Conservation (phyloP, 352 stramenopile genomes). For the Phytophthora citricola region DNA sequence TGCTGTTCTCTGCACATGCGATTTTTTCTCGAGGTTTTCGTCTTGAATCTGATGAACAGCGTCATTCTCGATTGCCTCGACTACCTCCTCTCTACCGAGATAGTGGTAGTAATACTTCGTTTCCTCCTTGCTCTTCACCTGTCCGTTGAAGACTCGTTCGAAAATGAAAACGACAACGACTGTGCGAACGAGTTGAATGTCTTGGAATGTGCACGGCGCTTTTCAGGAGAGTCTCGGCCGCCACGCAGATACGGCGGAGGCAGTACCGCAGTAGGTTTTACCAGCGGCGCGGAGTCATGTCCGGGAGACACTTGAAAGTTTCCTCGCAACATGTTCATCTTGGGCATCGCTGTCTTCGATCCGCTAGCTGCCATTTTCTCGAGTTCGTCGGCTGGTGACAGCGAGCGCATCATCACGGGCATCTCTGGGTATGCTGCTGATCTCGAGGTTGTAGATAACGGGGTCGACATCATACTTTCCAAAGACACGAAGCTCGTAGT, state of each 20-base stretch:
- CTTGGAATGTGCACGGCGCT: conserved; percentile 79
- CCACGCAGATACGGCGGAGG: conserved; percentile 76
- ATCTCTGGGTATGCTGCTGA: conserved; percentile 23
- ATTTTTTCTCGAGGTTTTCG: conserved; percentile 23
- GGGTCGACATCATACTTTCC: conserved; percentile 35
- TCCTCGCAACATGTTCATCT: conserved; percentile 70
- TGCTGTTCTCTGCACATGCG: conserved; percentile 15
- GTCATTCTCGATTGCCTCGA: conserved; percentile 12
- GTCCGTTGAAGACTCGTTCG: conserved; percentile 28
- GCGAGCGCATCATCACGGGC: conserved; percentile 38
- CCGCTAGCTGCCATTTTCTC: conserved; percentile 65
- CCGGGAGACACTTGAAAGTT: conserved; percentile 50
- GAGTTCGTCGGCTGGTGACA: conserved; percentile 66
- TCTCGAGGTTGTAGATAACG: conserved; percentile 33
- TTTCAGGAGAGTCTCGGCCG: conserved; percentile 58
- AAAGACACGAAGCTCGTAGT: conserved; percentile 45
- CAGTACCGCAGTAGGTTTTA: conserved; percentile 41
- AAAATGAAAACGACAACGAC: conserved; percentile 77
- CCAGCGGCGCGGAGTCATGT: conserved; percentile 25
- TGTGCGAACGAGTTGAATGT: conserved; percentile 81
- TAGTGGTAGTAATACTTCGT: conserved; percentile 1
- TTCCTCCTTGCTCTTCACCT: conserved; percentile 25
- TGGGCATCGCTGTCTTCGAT: conserved; percentile 57
- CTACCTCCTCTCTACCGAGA: background rate
- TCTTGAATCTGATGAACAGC: conserved; percentile 13